These are phyloP conservation scores for Rickenella mellea DNA, from an alignment of 768 basidiomycete species.

Conservation along the genomic window DNA sequence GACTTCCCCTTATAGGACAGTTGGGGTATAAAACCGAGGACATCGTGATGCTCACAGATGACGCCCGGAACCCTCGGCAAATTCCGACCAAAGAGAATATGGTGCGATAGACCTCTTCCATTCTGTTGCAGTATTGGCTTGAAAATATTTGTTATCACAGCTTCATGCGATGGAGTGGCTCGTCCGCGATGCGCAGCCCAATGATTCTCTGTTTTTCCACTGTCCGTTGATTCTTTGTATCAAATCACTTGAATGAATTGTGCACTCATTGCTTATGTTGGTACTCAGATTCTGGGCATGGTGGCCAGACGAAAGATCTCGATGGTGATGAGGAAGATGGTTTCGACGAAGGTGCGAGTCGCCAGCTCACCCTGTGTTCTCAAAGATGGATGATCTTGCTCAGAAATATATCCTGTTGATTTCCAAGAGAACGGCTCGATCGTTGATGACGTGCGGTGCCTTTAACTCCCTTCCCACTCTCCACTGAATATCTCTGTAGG, in stretches of 20 bases:
- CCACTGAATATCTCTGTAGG: slow-evolving; percentile 23
- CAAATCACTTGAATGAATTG: too few species aligned
- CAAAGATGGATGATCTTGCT: background rate
- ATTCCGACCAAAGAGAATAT: slow-evolving; percentile 79
- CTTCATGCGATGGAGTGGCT: slow-evolving; percentile 87
- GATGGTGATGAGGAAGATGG: slow-evolving; percentile 85
- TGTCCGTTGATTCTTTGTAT: slow-evolving; percentile 39
- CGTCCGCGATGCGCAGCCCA: slow-evolving; percentile 65
- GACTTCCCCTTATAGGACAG: slow-evolving; percentile 26
- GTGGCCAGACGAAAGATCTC: slow-evolving; percentile 77
- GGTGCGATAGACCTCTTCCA: slow-evolving; percentile 24
- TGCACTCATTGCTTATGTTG: background rate
- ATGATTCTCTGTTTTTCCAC: slow-evolving; percentile 88
- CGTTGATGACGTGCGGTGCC: slow-evolving; percentile 67
- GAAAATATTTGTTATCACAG: slow-evolving; percentile 20
- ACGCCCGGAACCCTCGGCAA: slow-evolving; percentile 48
- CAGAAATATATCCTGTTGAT: slow-evolving; percentile 85
- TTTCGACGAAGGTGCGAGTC: slow-evolving; percentile 56
- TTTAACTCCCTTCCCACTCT: background rate
- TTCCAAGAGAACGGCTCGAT: slow-evolving; percentile 62
- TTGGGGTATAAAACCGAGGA: slow-evolving; percentile 68
- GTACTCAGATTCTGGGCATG: slow-evolving; percentile 78
- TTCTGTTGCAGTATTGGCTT: background rate
- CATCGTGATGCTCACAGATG: slow-evolving; percentile 82
- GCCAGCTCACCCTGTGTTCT: background rate